Evolutionary conservation across 1,284 basidiomycete genomes (phyloP).

Genomic region (Grifola frondosa): DNA sequence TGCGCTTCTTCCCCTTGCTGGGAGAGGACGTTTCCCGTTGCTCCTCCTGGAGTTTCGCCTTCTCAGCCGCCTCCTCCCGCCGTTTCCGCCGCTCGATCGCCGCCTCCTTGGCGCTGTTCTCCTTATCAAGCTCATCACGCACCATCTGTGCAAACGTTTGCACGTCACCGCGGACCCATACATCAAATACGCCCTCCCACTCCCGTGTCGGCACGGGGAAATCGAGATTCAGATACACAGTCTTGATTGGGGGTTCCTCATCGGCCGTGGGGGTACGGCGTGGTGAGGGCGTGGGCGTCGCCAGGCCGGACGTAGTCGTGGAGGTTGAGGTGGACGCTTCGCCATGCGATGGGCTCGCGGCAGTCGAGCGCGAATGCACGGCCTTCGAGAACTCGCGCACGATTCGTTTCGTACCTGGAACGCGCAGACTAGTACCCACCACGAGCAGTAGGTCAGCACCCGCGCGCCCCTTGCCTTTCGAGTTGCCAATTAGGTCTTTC

Average conservation of each 20-base stretch:
- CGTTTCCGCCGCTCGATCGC: slow-evolving; percentile 51
- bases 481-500: slow-evolving; percentile 70
- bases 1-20: slow-evolving; percentile 24
- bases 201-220: slow-evolving; percentile 84
- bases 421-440: slow-evolving; percentile 86
- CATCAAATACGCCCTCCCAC: slow-evolving; percentile 91
- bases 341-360: slow-evolving; percentile 22
- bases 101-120: slow-evolving; percentile 48
- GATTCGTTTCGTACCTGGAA: slow-evolving; percentile 92
- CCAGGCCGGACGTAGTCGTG: slow-evolving; percentile 26
- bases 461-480: slow-evolving; percentile 60
- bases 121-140: slow-evolving; percentile 54
- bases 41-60: slow-evolving; percentile 8
- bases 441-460: slow-evolving; percentile 87
- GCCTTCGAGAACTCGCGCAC: slow-evolving; percentile 90
- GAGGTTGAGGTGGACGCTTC: slow-evolving; percentile 16
- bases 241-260: slow-evolving; percentile 58
- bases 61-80: slow-evolving; percentile 39
- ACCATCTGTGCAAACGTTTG: slow-evolving; percentile 72
- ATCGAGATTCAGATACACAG: slow-evolving; percentile 87
- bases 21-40: slow-evolving; percentile 1
- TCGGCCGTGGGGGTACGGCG: slow-evolving; percentile 39
- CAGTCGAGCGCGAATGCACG: slow-evolving; percentile 50
- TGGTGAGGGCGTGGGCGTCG: slow-evolving; percentile 44
- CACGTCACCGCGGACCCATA: slow-evolving; percentile 88